A percentile compares a stretch with the other conserved stretches of the same genome.
Evolutionary conservation across 441 rosid genomes (phyloP).

Genomic region (Lepidium campestre): DNA sequence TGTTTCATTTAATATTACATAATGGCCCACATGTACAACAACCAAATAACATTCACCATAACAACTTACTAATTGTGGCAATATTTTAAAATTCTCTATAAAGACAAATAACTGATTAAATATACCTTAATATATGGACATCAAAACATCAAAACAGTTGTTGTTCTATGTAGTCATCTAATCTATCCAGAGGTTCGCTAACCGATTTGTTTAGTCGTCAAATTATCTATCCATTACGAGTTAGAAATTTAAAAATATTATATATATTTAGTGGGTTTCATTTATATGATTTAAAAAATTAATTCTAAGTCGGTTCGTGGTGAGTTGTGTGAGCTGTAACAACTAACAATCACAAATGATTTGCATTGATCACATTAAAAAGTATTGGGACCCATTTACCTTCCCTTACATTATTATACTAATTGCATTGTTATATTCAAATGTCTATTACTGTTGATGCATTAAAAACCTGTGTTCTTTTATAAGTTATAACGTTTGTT

Average conservation of each 20-base stretch:
- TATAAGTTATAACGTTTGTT: too few relatives aligned
- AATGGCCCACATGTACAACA: conserved; percentile 20
- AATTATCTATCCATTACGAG: too few relatives aligned
- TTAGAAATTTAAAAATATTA: too few relatives aligned
- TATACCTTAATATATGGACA: neutral
- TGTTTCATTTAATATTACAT: conserved; percentile 3
- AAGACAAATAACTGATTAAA: neutral
- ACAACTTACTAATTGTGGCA: conserved; percentile 7
- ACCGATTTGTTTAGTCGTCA: too few relatives aligned
- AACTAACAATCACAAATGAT: conserved; percentile 2
- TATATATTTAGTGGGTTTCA: conserved; percentile 5
- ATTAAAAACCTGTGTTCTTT: too few relatives aligned
- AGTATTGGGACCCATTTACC: too few relatives aligned
- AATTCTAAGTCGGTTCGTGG: conserved; percentile 10
- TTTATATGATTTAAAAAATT: neutral
- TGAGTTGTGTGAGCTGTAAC: conserved; percentile 13
- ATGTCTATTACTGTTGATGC: neutral
- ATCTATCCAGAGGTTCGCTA: too few relatives aligned
- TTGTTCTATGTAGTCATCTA: too few relatives aligned
- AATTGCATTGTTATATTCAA: neutral
- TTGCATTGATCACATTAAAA: too few relatives aligned
- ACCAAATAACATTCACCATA: neutral
- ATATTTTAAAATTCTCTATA: neutral
- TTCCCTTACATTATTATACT: neutral
- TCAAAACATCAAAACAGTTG: too few relatives aligned